Evolutionary conservation across 139 green algal species (phyloP), one percentile per base, ranked within the genome.

Genomic region (Auxenochlorella pyrenoidosa): DNA sequence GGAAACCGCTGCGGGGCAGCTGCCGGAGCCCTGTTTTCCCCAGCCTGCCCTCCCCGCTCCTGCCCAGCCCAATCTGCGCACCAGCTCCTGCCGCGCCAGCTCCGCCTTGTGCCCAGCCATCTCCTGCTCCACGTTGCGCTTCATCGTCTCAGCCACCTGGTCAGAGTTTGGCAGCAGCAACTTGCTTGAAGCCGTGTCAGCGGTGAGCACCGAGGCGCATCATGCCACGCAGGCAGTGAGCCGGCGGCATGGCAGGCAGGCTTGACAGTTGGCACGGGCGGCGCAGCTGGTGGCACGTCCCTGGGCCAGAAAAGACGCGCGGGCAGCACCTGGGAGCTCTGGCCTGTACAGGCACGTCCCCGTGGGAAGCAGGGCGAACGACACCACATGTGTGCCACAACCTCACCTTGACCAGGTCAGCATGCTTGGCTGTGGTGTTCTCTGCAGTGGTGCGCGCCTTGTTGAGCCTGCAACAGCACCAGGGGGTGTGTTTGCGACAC

Each of bases 91-190:
- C 79, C 93, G 93, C 86, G 95, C 91, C 22, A 93, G 93, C 88
- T 98, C 96, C 19, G 93, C 87, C 83, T 94, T 95, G 91, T 97
- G 97, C 16, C 92, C 91, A 43, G 92, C 83, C 38, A 97, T 92
- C 90, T 99, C 96, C 91, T 97, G 94, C 92, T 98, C 96, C 82
- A 98, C 90, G 78, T 96, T 98, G 71, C 94, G 92, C 89, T 95
- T 96, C 51, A 92, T 96, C 86, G 95, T 95, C 70, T 98, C 95
- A 54, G 97, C 96, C 73, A 98, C 80, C 80, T 85, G 80, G 5
- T 1, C 63, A 71, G 26, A n/a, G 47, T 54, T 54, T 6, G 47
- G 47, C 47, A 54, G 47, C 47, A 54, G 47, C 47, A 6, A 63
- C 47, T 12, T 6, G 47, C 6, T 63, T 4, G 15, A 63, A 26